Evolutionary conservation across 495 filamentous ascomycete species (phyloP).

Genomic region (Apiosordaria backusii): DNA sequence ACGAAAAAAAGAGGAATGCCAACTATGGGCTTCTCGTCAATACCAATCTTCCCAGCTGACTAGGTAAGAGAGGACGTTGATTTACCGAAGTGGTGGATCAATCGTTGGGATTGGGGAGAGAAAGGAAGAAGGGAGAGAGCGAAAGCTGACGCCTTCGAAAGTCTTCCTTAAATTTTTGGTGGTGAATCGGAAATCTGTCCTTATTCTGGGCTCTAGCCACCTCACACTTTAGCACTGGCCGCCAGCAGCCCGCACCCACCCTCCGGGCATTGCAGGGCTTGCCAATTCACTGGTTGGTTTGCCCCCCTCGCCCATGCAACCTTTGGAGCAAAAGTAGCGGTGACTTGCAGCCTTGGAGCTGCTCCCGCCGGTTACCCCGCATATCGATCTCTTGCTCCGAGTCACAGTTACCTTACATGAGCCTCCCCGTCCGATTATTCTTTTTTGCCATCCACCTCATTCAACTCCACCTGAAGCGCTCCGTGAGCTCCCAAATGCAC

Average conservation of each 20-base stretch:
- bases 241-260: neutral
- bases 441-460: conserved; percentile 4
- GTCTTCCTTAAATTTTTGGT: conserved; percentile 13
- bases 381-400: neutral
- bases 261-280: neutral
- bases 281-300: neutral
- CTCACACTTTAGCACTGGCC: conserved; percentile 21
- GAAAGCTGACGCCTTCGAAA: conserved; percentile 14
- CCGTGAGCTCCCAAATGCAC: neutral
- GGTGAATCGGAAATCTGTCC: conserved; percentile 33
- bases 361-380: neutral
- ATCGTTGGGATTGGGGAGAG: conserved; percentile 8
- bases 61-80: conserved; percentile 5
- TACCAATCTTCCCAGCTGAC: conserved; percentile 9
- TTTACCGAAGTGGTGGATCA: conserved; percentile 5
- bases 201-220: conserved; percentile 29
- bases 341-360: conserved; percentile 6
- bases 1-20: conserved; percentile 17
- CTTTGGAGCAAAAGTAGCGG: neutral
- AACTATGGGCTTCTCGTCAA: conserved; percentile 14
- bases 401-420: neutral
- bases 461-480: neutral
- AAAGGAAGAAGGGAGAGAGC: conserved; percentile 6
- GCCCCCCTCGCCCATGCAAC: neutral
- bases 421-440: neutral